phyloP scores from a whole-genome alignment of 192 early-diverging fungal species.

The Backusella circina region DNA sequence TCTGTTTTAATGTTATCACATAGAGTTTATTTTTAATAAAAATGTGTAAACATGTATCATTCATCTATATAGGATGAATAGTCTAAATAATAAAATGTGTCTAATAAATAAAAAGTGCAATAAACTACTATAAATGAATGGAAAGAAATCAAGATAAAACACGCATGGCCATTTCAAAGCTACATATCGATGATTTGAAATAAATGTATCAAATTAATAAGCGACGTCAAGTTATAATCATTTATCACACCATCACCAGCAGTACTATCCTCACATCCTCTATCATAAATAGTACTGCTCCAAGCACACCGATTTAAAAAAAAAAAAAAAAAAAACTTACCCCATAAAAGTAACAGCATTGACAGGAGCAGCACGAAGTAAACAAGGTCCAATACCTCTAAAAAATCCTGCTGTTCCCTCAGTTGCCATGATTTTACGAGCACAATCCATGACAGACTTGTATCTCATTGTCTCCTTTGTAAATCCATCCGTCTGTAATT shows the following conservation, averaged over 20 bases:
- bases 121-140: neutral
- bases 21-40: too few species aligned
- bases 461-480: slow-evolving; percentile 61
- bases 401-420: slow-evolving; percentile 89
- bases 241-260: too few species aligned
- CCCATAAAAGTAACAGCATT: slow-evolving; percentile 95
- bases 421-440: slow-evolving; percentile 65
- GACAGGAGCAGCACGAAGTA: slow-evolving; percentile 90
- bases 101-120: neutral
- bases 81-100: neutral
- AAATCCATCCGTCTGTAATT: slow-evolving; percentile 92
- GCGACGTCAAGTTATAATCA: too few species aligned
- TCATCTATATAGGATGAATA: neutral
- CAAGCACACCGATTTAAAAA: too few species aligned
- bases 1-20: neutral
- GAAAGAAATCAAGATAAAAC: slow-evolving; percentile 10
- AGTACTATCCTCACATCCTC: too few species aligned
- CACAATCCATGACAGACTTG: slow-evolving; percentile 74
- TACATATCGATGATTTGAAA: slow-evolving; percentile 5
- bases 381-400: slow-evolving; percentile 77
- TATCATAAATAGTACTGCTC: too few species aligned
- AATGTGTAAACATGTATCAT: neutral
- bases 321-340: slow-evolving; percentile 22
- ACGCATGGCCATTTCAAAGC: slow-evolving; percentile 55
- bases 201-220: neutral